Evolutionary conservation across 345 rosid species (phyloP), one percentile per base, ranked within the genome.

Genomic region (Eucalyptus melliodora): DNA sequence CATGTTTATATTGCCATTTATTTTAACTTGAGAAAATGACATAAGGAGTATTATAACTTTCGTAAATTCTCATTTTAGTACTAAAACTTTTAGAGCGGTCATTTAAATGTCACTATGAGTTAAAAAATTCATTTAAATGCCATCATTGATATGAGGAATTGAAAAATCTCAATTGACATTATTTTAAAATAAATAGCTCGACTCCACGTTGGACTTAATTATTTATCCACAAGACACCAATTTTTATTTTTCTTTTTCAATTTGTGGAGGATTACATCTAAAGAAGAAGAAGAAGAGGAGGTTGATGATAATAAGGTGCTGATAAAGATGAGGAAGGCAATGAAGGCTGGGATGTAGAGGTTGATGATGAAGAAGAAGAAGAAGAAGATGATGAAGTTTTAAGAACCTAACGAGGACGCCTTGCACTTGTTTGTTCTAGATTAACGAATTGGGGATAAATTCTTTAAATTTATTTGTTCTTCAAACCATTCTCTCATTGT

Each of bases 61-160:
- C 1, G 2, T 3, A 69, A 19, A 17, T 1, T 0, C 7, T 65
- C 3, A 17, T 34, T 34, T 69, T 10, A 34, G 2, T 0, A 16
- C 4, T 11, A 19, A 69, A 34, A 34, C 1, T 69, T 10, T 69
- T 34, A 34, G 2, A 34, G 13, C 0, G 0, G 11, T 9, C 40
- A 4, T 9, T 31, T 16, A 9, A 69, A 3, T 69, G 7, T 5
- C 44, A 69, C 10, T 69, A 1, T 31, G 10, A 14, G 11, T 16
- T 31, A 65, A 67, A 67, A n/a, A 4, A 69, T 2, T 53, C 59
- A 69, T 9, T 69, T 34, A 69, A 34, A 34, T 67, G 80, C 40
- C 7, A 2, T 27, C 16, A 26, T 30, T 1, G 11, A 67, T 67
- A 1, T 31, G 40, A 67, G 40, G 5, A 3, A 26, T 3, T 14